Conservation (phyloP, 23 red algal species). For the Porphyridium purpureum region DNA sequence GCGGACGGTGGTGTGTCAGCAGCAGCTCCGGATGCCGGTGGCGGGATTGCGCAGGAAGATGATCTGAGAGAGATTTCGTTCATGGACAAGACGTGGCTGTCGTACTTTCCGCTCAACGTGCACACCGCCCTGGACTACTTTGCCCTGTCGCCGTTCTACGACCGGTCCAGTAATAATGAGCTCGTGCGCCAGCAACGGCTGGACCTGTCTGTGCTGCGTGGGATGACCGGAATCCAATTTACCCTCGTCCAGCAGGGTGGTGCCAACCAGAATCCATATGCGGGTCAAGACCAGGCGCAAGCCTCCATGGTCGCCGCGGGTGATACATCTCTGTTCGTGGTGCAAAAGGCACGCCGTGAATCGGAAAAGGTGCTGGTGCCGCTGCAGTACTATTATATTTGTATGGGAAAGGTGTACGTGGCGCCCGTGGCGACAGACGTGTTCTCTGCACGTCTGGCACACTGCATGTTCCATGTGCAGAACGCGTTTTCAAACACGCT, state of each 20-base stretch:
- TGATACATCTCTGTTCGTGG: conserved; percentile 15
- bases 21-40: too few relatives aligned
- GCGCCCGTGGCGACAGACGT: conserved; percentile 36
- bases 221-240: conserved; percentile 71
- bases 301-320: conserved; percentile 20
- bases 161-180: conserved; percentile 74
- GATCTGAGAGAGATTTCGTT: conserved; percentile 61
- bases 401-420: conserved; percentile 46
- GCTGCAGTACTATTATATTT: conserved; percentile 50
- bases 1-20: too few relatives aligned
- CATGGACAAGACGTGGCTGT: conserved; percentile 67
- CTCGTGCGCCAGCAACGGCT: conserved; percentile 74
- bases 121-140: conserved; percentile 76
- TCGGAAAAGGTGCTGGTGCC: conserved; percentile 23
- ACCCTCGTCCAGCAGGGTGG: background rate
- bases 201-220: conserved; percentile 31
- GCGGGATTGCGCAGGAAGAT: too few relatives aligned
- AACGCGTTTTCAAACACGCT: too few relatives aligned
- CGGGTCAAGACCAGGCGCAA: conserved; percentile 3
- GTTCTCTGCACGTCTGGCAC: conserved; percentile 5
- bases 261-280: background rate
- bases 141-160: conserved; percentile 88
- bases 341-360: conserved; percentile 21
- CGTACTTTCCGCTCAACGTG: conserved; percentile 61
- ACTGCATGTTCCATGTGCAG: background rate